Percentiles rank a stretch among this genome's conserved stretches.
Conservation (phyloP, 2,329 filamentous ascomycete species). For the Hymenoscyphus linearis region DNA sequence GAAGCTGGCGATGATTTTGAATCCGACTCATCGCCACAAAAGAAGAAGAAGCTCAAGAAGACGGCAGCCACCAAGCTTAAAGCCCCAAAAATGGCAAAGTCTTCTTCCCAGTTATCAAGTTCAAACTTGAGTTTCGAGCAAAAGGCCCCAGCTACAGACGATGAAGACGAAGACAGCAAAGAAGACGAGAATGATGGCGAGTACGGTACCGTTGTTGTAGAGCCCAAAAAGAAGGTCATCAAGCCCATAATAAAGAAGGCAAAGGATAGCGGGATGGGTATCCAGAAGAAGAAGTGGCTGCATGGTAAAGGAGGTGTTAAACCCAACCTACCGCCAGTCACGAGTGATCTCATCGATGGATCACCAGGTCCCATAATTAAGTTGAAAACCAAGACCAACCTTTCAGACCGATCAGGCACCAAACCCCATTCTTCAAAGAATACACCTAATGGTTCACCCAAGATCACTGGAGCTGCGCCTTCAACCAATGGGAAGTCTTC, state of each 20-base stretch:
- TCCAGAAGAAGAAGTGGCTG: conserved; percentile 16
- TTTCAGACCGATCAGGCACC: not conserved
- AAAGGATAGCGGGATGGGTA: conserved; percentile 7
- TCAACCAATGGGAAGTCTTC: conserved; percentile 6
- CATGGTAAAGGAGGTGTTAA: conserved; percentile 15
- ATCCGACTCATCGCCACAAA: conserved; percentile 28
- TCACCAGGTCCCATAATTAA: conserved; percentile 1
- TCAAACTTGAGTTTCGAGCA: conserved; percentile 26
- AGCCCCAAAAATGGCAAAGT: conserved; percentile 23
- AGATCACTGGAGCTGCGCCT: conserved; percentile 1
- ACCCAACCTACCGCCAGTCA: not conserved
- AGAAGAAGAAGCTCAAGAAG: conserved; percentile 31
- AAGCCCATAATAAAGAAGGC: conserved; percentile 16
- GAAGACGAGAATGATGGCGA: conserved; percentile 29
- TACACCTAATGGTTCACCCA: conserved; percentile 9
- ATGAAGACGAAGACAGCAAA: conserved; percentile 23
- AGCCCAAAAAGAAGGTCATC: conserved; percentile 26
- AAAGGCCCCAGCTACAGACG: conserved; percentile 19
- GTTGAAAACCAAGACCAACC: conserved; percentile 8
- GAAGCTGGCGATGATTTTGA: conserved; percentile 30
- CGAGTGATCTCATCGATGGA: not conserved
- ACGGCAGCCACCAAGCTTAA: conserved; percentile 23
- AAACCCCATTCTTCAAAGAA: conserved; percentile 13
- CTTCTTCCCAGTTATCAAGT: conserved; percentile 16
- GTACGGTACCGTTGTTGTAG: conserved; percentile 22